Conservation (phyloP, 169 alveolate genomes). For the Eimeria maxima region DNA sequence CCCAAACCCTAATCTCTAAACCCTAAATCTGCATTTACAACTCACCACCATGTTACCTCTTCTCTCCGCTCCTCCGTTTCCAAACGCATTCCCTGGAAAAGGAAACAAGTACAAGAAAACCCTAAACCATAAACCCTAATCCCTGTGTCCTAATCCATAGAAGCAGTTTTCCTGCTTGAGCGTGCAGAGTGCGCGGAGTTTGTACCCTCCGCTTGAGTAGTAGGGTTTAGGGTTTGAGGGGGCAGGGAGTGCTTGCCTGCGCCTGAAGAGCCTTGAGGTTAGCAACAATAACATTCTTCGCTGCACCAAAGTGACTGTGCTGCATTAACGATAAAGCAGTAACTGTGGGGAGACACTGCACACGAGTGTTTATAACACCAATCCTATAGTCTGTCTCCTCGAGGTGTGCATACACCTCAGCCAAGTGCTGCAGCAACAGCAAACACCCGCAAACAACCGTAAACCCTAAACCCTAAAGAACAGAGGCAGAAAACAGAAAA, state of each 20-base stretch:
- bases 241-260: background rate
- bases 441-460: background rate
- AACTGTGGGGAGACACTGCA: slow-evolving; percentile 8
- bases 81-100: slow-evolving; percentile 41
- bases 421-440: slow-evolving; percentile 39
- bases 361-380: slow-evolving; percentile 73
- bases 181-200: no score
- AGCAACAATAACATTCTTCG: slow-evolving; percentile 61
- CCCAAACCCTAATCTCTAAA: slow-evolving; percentile 9
- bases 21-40: background rate
- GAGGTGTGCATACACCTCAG: slow-evolving; percentile 79
- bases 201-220: background rate
- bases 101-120: background rate
- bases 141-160: slow-evolving; percentile 39
- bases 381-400: slow-evolving; percentile 77
- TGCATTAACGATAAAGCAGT: slow-evolving; percentile 71
- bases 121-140: slow-evolving; percentile 1
- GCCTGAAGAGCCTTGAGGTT: slow-evolving; percentile 47
- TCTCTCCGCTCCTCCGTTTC: slow-evolving; percentile 76
- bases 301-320: slow-evolving; percentile 70
- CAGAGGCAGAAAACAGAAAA: no score
- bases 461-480: slow-evolving; percentile 12
- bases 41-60: slow-evolving; percentile 77
- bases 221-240: background rate
- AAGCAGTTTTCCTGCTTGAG: no score